These are phyloP conservation scores for Globisporangium okanoganense DNA, from an alignment of 352 stramenopile species.

Conservation along the genomic window DNA sequence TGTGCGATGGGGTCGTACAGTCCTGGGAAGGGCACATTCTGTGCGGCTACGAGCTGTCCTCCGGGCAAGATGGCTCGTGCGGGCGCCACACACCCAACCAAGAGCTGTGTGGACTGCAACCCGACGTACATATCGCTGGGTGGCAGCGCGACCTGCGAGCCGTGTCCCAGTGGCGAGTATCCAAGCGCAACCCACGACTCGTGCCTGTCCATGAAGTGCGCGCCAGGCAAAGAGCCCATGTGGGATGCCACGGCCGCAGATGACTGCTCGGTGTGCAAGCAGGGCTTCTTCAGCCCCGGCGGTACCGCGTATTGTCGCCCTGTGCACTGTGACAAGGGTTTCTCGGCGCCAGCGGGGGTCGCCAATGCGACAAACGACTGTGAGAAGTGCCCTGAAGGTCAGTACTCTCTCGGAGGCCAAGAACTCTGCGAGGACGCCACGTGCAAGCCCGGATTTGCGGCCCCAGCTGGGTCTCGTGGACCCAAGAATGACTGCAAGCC, in stretches of 20 bases:
- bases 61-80: slow-evolving; percentile 20
- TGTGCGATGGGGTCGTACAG: slow-evolving; percentile 31
- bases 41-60: slow-evolving; percentile 22
- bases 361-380: slow-evolving; percentile 23
- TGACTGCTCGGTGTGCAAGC: slow-evolving; percentile 30
- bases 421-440: slow-evolving; percentile 23
- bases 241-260: slow-evolving; percentile 14
- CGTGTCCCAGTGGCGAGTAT: slow-evolving; percentile 34
- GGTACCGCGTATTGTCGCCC: slow-evolving; percentile 22
- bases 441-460: slow-evolving; percentile 31
- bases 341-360: slow-evolving; percentile 21
- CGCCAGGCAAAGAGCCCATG: slow-evolving; percentile 23
- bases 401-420: slow-evolving; percentile 36
- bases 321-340: slow-evolving; percentile 27
- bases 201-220: slow-evolving; percentile 27
- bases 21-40: slow-evolving; percentile 25
- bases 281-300: slow-evolving; percentile 35
- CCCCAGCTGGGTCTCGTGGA: slow-evolving; percentile 20
- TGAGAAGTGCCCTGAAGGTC: slow-evolving; percentile 20
- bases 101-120: slow-evolving; percentile 28
- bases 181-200: slow-evolving; percentile 15
- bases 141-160: slow-evolving; percentile 24
- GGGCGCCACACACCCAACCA: slow-evolving; percentile 19
- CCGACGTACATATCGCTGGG: slow-evolving; percentile 29
- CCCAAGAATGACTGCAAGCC: slow-evolving; percentile 35